A percentile compares a stretch with the other conserved stretches of the same genome.
Evolutionary conservation across 202 grass and related monocot genomes (phyloP).

Genomic region (Hordeum pubiflorum): DNA sequence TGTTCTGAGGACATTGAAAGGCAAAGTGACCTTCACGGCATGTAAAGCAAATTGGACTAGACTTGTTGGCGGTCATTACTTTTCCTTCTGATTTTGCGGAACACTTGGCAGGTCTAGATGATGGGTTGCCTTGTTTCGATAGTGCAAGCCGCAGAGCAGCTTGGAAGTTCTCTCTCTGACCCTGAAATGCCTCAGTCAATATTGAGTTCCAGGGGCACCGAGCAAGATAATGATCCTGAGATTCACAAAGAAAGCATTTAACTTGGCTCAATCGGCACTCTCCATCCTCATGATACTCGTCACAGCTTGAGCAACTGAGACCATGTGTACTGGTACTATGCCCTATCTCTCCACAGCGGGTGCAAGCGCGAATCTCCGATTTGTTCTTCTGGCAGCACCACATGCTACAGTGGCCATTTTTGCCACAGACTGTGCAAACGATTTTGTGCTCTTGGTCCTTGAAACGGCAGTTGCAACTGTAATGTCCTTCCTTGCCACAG

Average conservation of each 20-base stretch:
- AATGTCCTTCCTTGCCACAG: conserved; percentile 8
- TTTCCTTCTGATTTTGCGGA: neutral
- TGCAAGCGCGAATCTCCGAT: neutral
- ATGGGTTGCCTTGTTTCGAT: neutral
- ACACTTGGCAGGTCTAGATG: neutral
- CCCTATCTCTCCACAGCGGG: conserved; percentile 18
- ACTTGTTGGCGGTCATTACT: neutral
- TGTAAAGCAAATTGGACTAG: neutral
- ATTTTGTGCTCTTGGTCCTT: neutral
- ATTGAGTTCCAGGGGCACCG: neutral
- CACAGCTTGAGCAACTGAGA: conserved; percentile 1
- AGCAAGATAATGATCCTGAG: conserved; percentile 8
- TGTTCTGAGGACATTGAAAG: neutral
- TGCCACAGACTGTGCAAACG: neutral
- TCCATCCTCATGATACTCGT: neutral
- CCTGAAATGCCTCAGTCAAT: neutral
- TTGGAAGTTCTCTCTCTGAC: conserved; percentile 1
- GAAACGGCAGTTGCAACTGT: neutral
- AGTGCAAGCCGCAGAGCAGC: neutral
- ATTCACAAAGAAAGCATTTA: neutral
- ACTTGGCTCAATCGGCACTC: neutral
- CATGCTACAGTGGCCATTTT: neutral
- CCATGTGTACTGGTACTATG: neutral
- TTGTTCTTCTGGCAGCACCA: conserved; percentile 9
- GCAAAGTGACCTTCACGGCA: neutral